Conservation (phyloP, 2,329 filamentous ascomycete species). For the Fusarium dlaminii region DNA sequence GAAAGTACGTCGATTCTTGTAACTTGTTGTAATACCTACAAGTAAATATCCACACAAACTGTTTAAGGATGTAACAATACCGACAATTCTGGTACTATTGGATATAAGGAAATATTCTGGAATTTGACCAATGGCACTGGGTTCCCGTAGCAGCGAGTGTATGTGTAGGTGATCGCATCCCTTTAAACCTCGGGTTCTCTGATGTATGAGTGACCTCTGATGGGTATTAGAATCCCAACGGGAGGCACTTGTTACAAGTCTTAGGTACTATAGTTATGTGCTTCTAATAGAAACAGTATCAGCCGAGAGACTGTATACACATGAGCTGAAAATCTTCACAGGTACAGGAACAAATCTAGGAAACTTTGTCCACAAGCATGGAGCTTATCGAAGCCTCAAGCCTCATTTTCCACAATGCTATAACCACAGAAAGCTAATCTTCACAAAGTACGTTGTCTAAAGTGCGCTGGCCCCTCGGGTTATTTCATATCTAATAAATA, state of each 20-base stretch:
- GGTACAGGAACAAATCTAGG: neutral
- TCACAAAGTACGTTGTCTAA: neutral
- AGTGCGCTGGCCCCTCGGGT: neutral
- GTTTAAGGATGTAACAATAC: neutral
- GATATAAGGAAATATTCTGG: neutral
- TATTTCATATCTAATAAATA: neutral
- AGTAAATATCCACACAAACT: neutral
- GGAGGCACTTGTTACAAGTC: neutral
- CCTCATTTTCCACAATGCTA: neutral
- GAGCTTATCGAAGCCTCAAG: neutral
- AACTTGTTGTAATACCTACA: neutral
- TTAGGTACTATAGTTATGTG: neutral
- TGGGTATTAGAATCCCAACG: neutral
- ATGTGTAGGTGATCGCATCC: neutral
- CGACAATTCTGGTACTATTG: neutral
- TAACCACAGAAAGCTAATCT: neutral
- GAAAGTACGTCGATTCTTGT: neutral
- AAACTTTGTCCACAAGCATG: neutral
- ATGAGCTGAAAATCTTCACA: neutral
- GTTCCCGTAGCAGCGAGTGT: neutral
- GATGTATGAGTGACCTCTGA: neutral
- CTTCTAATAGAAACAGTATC: neutral
- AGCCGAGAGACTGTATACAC: no score
- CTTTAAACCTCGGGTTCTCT: neutral
- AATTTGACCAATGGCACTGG: neutral